Evolutionary conservation across 495 filamentous ascomycete species (phyloP), one percentile per base, ranked within the genome.

Genomic region (Echria macrotheca): DNA sequence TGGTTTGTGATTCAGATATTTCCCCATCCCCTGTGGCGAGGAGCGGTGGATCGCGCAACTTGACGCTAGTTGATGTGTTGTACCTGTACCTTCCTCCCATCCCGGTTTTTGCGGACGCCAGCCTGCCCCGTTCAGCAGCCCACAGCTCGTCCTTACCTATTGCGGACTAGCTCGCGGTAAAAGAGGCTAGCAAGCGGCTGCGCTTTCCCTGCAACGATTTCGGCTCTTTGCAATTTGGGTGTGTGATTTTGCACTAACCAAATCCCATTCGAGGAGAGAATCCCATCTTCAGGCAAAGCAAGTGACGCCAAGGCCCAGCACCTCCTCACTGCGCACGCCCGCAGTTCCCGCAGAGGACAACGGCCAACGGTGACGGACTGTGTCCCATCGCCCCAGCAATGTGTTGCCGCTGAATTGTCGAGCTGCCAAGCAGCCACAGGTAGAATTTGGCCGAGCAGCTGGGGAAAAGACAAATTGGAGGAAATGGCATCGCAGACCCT

Each of bases 211-310:
- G 48, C 40, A 29, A 47, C n/a, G n/a, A n/a, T n/a, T n/a, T n/a
- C n/a, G n/a, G n/a, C n/a, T n/a, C n/a, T 63, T 52, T 52, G 49
- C 54, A 25, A 63, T 59, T 62, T 57, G 56, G 53, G 59, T 63
- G 47, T 50, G n/a, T n/a, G n/a, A n/a, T n/a, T n/a, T n/a, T n/a
- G n/a, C 52, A 48, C 54, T 47, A 23, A 17, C 38, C 17, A 41
- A 37, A 37, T 37, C 35, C 8, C 41, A 10, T 28, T 46, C 44
- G 44, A 31, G 21, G n/a, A n/a, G n/a, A n/a, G n/a, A n/a, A n/a
- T n/a, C n/a, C n/a, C n/a, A n/a, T n/a, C n/a, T n/a, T n/a, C n/a
- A n/a, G n/a, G n/a, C n/a, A n/a, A n/a, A n/a, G n/a, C n/a, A n/a
- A n/a, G n/a, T n/a, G n/a, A n/a, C n/a, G n/a, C n/a, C n/a, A n/a